Evolutionary conservation across 345 rosid genomes (phyloP), one percentile per base, ranked within the genome.

Genomic region (Gossypium arboreum): DNA sequence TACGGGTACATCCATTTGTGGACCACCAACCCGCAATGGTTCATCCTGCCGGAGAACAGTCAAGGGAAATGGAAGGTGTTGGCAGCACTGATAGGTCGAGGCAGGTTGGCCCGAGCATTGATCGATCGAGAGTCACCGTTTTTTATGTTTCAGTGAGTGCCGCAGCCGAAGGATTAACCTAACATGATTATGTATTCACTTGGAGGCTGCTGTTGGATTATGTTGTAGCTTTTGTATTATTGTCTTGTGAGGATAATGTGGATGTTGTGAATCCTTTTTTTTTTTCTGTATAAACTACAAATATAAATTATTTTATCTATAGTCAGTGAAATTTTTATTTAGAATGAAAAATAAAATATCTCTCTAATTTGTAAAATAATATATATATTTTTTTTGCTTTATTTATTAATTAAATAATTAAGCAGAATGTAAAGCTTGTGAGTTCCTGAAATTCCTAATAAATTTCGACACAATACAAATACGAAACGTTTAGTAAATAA

Each of bases 1-100:
- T 57, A 20, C 25, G 8, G 55, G 16, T 17, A 0, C 29, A 68
- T n/a, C 79, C 13, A 59, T 75, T 55, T 88, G 94, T 73, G 88
- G 88, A 81, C 88, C 86, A 52, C 66, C 77, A 3, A 81, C 88
- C 52, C 82, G 72, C 60, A 82, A 70, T 71, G 91, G 88, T 47
- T 85, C 82, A 16, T 73, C 70, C 71, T 90, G 91, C 73, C 83
- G 73, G 78, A 86, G 86, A 71, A 74, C 80, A 15, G 78, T 73
- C 25, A 61, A 24, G 68, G 89, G 89, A 72, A 82, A 85, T 54
- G 76, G 81, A 77, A 82, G 80, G 43, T 88, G 93, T 77, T 85
- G 90, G 93, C 95, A 91, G 78, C 93, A 88, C 73, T 56, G 27
- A 54, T 20, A 29, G 72, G 43, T 48, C 5, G 7, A 13, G 20